A percentile compares a stretch with the other conserved stretches of the same genome.
Conservation (phyloP, 495 filamentous ascomycete genomes). For the Hyaloscypha bicolor region DNA sequence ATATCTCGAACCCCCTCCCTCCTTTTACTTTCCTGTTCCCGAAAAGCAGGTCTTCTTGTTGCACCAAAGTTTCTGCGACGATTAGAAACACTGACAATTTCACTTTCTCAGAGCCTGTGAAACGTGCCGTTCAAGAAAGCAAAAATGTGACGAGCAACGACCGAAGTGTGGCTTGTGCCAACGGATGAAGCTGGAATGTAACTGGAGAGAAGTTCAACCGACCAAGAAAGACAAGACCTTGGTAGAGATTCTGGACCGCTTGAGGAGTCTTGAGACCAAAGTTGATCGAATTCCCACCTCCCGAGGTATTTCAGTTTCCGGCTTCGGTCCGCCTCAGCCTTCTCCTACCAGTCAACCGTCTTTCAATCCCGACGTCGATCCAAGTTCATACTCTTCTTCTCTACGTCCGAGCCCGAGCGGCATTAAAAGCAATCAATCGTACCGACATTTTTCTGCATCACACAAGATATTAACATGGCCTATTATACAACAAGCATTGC, state of each 20-base stretch:
- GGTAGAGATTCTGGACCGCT: constrained; percentile 57
- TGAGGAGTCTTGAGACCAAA: constrained; percentile 50
- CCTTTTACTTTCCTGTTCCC: background rate
- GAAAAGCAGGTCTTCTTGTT: background rate
- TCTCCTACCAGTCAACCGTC: constrained; percentile 33
- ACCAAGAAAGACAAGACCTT: constrained; percentile 70
- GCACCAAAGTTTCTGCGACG: background rate
- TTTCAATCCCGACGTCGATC: constrained; percentile 21
- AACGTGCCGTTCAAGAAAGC: constrained; percentile 82
- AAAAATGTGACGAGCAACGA: constrained; percentile 87
- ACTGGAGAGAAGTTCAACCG: constrained; percentile 61
- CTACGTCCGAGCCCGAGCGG: constrained; percentile 20
- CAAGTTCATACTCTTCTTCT: constrained; percentile 21
- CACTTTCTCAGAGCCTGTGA: constrained; percentile 61
- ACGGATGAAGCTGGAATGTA: constrained; percentile 55
- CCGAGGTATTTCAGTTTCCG: constrained; percentile 7
- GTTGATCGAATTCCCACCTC: constrained; percentile 31
- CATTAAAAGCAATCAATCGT: constrained; percentile 33
- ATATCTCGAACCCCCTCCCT: background rate
- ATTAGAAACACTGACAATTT: constrained; percentile 37
- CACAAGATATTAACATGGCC: constrained; percentile 63
- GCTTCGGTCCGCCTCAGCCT: constrained; percentile 27
- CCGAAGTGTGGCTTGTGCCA: constrained; percentile 71
- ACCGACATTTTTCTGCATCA: constrained; percentile 54
- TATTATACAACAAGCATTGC: constrained; percentile 49